phyloP scores from a whole-genome alignment of 2,329 filamentous ascomycete genomes.

The Harringtonia aguacate region DNA sequence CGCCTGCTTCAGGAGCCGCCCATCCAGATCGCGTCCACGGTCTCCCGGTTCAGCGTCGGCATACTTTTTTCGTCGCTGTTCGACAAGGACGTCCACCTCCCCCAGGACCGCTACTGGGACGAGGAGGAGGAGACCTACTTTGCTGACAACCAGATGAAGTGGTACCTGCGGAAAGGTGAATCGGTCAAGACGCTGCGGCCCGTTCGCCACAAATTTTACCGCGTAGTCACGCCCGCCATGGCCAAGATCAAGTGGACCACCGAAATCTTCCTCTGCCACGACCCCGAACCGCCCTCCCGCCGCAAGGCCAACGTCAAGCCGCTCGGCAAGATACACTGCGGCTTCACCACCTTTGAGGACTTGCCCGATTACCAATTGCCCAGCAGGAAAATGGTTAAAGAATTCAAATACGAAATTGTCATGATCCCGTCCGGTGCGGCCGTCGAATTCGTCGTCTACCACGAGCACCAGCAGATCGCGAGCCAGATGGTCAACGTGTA shows the following conservation, averaged over 20 bases:
- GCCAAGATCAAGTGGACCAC: slow-evolving; percentile 6
- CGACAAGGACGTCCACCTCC: slow-evolving; percentile 1
- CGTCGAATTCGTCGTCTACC: slow-evolving; percentile 6
- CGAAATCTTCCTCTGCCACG: slow-evolving; percentile 8
- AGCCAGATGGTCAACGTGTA: slow-evolving; percentile 5
- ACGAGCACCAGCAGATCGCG: slow-evolving; percentile 5
- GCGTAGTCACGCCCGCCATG: slow-evolving; percentile 1
- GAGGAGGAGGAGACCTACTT: slow-evolving; percentile 7
- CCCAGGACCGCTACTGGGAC: slow-evolving; percentile 7
- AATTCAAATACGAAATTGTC: slow-evolving; percentile 6
- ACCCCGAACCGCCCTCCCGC: slow-evolving; percentile 3
- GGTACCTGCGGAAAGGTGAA: slow-evolving; percentile 8
- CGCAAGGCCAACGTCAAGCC: slow-evolving; percentile 3
- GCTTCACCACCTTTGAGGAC: slow-evolving; percentile 6
- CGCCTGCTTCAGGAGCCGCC: slow-evolving; percentile 4
- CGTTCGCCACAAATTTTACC: slow-evolving; percentile 7
- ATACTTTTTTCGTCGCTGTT: slow-evolving; percentile 5
- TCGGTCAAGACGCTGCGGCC: slow-evolving; percentile 6
- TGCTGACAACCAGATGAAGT: slow-evolving; percentile 7
- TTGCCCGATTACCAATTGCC: slow-evolving; percentile 6
- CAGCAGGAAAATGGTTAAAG: slow-evolving; percentile 3
- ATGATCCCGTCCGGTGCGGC: slow-evolving; percentile 9
- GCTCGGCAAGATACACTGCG: slow-evolving; percentile 8
- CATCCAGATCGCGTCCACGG: slow-evolving; percentile 7
- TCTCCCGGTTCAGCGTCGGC: slow-evolving; percentile 7